Base-by-base conservation (phyloP, 2,329 filamentous ascomycete genomes). In the Hypoxylon sp. region DNA sequence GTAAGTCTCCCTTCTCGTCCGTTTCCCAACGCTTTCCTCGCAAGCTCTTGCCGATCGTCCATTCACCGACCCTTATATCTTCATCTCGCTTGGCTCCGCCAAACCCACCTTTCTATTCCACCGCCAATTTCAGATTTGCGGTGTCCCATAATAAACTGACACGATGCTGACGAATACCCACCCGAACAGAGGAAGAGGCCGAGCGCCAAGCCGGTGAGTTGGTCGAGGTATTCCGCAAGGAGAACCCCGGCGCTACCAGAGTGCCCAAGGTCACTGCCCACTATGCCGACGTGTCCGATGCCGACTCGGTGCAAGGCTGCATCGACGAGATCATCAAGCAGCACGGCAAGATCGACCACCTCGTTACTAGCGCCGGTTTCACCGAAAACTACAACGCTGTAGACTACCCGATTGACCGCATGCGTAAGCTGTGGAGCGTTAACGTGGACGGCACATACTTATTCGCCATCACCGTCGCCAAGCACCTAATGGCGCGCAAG, bases 291-390 rank as follows among this genome's bases (percentile, higher is more conserved):
- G 95, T 97, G 54, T 90, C 93, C 25, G 88, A 91, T 73, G 90
- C 90, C 21, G 87, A 89, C 51, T 95, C 92, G 5, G 94, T 97
- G 67, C 89, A 91, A 62, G 80, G 83, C 30, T 91, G 91, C 72
- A 85, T 97, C 71, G 82, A 84, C 37, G 90, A 93, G 65, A 86
- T 95, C 70, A 77, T 95, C 53, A 74, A 82, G 51, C 81, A 86
- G 63, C 94, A 97, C 77, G 90, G 90, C 79, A 91, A 91, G 79
- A 93, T 97, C 73, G 94, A 97, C 81, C 90, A 93, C 80, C 87
- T 98, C 25, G 94, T 98, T 74, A 97, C 95, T 25, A 96, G 93
- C n/a, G 95, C 95, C 52, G 95, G 95, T 47, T 97, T 98, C 82
- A 96, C 93, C 12, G 95, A 97, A 83, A 97, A 97, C 83, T 96